A percentile compares a stretch with the other conserved stretches of the same genome.
Conservation (phyloP, 2,329 filamentous ascomycete genomes). For the Sporothrix curviconia region DNA sequence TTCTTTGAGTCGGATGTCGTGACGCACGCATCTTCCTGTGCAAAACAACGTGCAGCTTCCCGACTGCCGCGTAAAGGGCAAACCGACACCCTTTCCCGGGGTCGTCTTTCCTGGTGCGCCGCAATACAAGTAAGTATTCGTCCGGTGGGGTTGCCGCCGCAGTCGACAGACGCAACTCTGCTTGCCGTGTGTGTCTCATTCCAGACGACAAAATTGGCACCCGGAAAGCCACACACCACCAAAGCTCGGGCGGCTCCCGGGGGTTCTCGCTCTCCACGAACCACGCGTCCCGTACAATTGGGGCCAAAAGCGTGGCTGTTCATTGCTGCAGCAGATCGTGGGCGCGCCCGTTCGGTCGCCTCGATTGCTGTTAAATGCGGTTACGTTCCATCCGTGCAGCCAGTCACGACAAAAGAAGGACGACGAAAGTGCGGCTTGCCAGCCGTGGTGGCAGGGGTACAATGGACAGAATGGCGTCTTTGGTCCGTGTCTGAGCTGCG, state of each 20-base stretch:
- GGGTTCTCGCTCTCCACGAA: conserved; percentile 36
- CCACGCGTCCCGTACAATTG: conserved; percentile 68
- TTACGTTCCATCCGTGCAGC: conserved; percentile 73
- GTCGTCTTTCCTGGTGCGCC: conserved; percentile 22
- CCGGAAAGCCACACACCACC: conserved; percentile 72
- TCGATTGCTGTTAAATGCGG: conserved; percentile 49
- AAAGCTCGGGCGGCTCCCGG: conserved; percentile 42
- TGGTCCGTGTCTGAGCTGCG: conserved; percentile 21
- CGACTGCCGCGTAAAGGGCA: conserved; percentile 71
- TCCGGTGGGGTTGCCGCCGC: conserved; percentile 78
- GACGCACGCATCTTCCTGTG: conserved; percentile 30
- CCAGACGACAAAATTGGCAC: conserved; percentile 74
- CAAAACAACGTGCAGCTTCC: conserved; percentile 42
- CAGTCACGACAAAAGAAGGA: conserved; percentile 62
- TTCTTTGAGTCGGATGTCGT: conserved; percentile 50
- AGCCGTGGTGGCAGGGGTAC: conserved; percentile 34
- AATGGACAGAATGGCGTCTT: conserved; percentile 60
- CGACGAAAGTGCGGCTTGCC: conserved; percentile 30
- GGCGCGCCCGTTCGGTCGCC: background rate
- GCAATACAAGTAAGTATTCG: conserved; percentile 50
- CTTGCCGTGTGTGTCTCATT: conserved; percentile 65
- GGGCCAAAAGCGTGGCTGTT: conserved; percentile 62
- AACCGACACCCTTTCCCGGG: conserved; percentile 33
- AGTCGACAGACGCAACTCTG: conserved; percentile 65
- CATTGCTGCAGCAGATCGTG: conserved; percentile 54